Evolutionary conservation across 768 basidiomycete species (phyloP).

Genomic region (Tricholoma hemisulphureum): DNA sequence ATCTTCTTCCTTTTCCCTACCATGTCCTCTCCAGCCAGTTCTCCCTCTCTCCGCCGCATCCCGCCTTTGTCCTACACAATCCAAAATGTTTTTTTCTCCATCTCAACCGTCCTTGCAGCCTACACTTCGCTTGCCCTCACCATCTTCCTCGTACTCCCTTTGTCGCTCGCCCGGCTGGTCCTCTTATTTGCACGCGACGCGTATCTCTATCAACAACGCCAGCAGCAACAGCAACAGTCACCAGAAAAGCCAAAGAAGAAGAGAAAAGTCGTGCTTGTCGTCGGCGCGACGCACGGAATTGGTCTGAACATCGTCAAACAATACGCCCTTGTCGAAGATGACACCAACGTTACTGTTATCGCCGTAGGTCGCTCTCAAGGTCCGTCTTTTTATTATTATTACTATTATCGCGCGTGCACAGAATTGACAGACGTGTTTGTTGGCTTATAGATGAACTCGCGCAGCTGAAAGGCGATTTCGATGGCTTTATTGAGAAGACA

Average conservation of each 20-base stretch:
- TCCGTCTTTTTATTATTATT: background rate
- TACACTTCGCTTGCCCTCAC: background rate
- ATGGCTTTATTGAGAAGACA: background rate
- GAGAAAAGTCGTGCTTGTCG: conserved; percentile 25
- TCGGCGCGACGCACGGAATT: conserved; percentile 29
- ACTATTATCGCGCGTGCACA: background rate
- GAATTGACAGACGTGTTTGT: too few relatives aligned
- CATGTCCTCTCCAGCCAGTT: background rate
- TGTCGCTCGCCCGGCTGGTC: background rate
- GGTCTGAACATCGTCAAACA: conserved; percentile 28
- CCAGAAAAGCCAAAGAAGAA: conserved; percentile 1
- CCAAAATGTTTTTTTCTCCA: background rate
- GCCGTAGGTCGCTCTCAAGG: background rate
- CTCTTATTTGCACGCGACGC: background rate
- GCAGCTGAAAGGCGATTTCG: background rate
- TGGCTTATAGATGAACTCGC: background rate
- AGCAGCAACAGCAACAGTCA: background rate
- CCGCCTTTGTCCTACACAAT: background rate
- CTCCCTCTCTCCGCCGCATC: background rate
- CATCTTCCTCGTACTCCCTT: background rate
- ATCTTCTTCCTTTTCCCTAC: background rate
- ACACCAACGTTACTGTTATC: conserved; percentile 11
- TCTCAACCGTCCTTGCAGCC: background rate
- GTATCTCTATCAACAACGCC: background rate
- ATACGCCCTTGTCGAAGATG: conserved; percentile 24